A percentile compares a stretch with the other conserved stretches of the same genome.
Conservation (phyloP, 1,139 yeast species). For the Blastobotrys petasosporus region DNA sequence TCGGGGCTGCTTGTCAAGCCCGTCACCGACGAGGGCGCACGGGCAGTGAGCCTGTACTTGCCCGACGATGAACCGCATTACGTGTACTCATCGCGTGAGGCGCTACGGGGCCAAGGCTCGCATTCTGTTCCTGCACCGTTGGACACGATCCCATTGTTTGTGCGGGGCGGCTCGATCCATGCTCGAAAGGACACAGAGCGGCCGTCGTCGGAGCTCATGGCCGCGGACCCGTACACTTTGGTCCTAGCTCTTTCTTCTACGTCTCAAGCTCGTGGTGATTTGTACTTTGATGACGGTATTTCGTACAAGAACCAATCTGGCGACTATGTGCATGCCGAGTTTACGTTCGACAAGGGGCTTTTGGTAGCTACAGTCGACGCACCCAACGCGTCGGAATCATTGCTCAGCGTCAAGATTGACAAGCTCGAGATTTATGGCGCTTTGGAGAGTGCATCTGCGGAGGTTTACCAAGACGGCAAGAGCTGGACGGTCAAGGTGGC, state of each 20-base stretch:
- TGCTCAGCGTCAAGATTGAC: background rate
- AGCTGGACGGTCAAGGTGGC: background rate
- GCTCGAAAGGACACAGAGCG: constrained; percentile 65
- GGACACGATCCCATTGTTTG: constrained; percentile 58
- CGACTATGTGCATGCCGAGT: constrained; percentile 11
- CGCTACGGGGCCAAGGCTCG: constrained; percentile 33
- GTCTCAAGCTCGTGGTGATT: constrained; percentile 46
- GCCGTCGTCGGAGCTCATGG: constrained; percentile 69
- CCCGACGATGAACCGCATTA: constrained; percentile 53
- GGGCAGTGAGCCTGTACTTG: constrained; percentile 43
- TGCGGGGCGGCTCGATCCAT: constrained; percentile 70
- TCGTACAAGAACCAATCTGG: constrained; percentile 46
- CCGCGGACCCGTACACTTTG: constrained; percentile 71
- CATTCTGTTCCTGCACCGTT: constrained; percentile 44
- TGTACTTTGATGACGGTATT: constrained; percentile 84
- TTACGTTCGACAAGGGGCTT: constrained; percentile 3
- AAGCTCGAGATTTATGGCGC: constrained; percentile 4
- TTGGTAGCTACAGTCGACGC: background rate
- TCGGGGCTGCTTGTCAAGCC: constrained; percentile 76
- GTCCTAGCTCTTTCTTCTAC: constrained; percentile 50
- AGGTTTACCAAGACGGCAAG: background rate
- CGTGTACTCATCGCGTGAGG: constrained; percentile 48
- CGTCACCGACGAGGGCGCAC: constrained; percentile 51
- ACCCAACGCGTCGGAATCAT: background rate
- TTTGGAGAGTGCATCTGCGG: background rate